Conservation (phyloP, 164 flowering plant species). For the Paratinospora sagittata region DNA sequence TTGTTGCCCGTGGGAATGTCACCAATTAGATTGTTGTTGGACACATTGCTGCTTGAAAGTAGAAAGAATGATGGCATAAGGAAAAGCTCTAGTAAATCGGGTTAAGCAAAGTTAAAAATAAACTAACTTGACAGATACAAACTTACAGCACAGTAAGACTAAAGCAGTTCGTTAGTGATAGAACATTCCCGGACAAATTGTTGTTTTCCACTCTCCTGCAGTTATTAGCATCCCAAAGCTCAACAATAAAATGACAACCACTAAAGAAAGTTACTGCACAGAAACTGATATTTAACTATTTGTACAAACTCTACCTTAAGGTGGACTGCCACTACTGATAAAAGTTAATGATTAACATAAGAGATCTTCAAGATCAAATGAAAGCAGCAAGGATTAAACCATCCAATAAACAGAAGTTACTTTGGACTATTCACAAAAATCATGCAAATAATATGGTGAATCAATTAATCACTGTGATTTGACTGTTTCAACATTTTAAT, state of each 20-base stretch:
- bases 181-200: conserved; percentile 65
- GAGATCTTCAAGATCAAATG: no score
- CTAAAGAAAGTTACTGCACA: not conserved
- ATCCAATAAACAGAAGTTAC: no score
- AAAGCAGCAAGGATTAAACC: no score
- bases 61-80: not conserved
- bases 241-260: not conserved
- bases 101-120: not conserved
- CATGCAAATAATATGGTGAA: not conserved
- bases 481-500: not conserved
- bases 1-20: conserved; percentile 72
- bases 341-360: not conserved
- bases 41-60: conserved; percentile 59
- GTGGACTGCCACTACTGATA: not conserved
- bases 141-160: conserved; percentile 71
- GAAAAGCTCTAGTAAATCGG: not conserved
- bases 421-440: not conserved
- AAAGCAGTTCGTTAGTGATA: conserved; percentile 50
- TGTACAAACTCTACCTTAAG: not conserved
- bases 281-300: not conserved
- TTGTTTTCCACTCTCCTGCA: conserved; percentile 68
- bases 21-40: conserved; percentile 76
- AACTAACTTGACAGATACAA: not conserved
- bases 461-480: not conserved
- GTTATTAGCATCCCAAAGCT: conserved; percentile 6